Conservation (phyloP, 2,329 filamentous ascomycete species). For the Botrytis paeoniae region DNA sequence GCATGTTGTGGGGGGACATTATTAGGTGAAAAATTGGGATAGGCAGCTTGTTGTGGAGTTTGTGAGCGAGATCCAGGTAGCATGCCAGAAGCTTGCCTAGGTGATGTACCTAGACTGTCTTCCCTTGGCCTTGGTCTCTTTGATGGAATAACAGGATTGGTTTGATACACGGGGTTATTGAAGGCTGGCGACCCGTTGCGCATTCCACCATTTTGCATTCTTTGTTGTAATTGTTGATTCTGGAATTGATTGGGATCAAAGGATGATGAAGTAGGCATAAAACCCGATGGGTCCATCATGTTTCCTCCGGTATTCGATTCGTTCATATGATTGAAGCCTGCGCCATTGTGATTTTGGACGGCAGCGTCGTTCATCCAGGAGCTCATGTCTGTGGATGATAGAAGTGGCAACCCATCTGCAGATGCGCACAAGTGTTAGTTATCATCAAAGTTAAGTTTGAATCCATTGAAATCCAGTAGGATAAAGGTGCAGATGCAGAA, state of each 20-base stretch:
- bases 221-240: constrained; percentile 49
- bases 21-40: constrained; percentile 66
- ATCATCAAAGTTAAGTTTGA: constrained; percentile 23
- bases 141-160: constrained; percentile 81
- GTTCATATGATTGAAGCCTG: constrained; percentile 60
- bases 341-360: constrained; percentile 68
- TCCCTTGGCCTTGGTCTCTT: constrained; percentile 81
- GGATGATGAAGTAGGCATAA: constrained; percentile 57
- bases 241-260: constrained; percentile 54
- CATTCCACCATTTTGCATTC: constrained; percentile 79
- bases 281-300: constrained; percentile 66
- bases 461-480: constrained; percentile 15
- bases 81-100: constrained; percentile 70
- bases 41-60: constrained; percentile 74
- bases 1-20: constrained; percentile 56
- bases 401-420: constrained; percentile 39
- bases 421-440: constrained; percentile 34
- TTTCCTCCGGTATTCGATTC: constrained; percentile 54
- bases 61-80: constrained; percentile 83
- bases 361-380: constrained; percentile 69
- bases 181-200: constrained; percentile 80
- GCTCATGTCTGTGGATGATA: constrained; percentile 59
- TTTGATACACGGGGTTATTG: constrained; percentile 75
- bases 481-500: constrained; percentile 12
- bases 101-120: constrained; percentile 81